Evolutionary conservation across 208 protist species (phyloP), one percentile per base, ranked within the genome.

Genomic region (Crithidia brevicula): DNA sequence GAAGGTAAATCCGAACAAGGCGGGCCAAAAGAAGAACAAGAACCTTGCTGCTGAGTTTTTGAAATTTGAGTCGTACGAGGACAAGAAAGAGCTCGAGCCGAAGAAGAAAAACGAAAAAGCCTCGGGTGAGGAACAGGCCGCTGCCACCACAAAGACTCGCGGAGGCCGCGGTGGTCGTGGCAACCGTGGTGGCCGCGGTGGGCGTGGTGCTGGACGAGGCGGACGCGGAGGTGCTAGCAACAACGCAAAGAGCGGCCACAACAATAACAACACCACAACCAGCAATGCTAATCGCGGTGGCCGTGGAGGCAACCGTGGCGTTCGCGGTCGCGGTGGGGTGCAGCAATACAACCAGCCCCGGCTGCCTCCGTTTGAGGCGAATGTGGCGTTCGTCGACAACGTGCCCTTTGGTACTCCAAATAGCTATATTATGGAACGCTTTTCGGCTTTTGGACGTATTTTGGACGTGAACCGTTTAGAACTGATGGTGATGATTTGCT

Each of bases 331-430:
- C 2, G 30, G 69, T 50, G 52, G 69, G 2, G 40, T 57, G 46
- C 45, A 67, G 30, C 69, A 67, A 34, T 56, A 53, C 31, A 40
- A 28, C 15, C 61, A 45, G 28, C 72, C 64, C 18, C 52, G 51
- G 27, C 40, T 73, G 38, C 88, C 91, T 11, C 80, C 77, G 18
- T 70, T 79, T 22, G 77, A 92, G 53, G 85, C 81, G 0, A 88
- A 81, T 56, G 88, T 88, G 2, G 88, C 84, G 5, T 82, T 92
- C 58, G 75, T 81, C 20, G 91, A 96, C 63, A 93, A 96, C 72
- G 72, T 96, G 20, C 88, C 88, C 13, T 96, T 96, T 72, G 86
- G 85, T 53, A 92, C 86, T 22, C 82, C 88, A 11, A 94, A 96
- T 63, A 81, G 65, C 20, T 76, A 85, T 40, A 62, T 96, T 50